These are phyloP conservation scores for Termitomyces sp. DNA, from an alignment of 768 basidiomycete genomes.

Conservation along the genomic window DNA sequence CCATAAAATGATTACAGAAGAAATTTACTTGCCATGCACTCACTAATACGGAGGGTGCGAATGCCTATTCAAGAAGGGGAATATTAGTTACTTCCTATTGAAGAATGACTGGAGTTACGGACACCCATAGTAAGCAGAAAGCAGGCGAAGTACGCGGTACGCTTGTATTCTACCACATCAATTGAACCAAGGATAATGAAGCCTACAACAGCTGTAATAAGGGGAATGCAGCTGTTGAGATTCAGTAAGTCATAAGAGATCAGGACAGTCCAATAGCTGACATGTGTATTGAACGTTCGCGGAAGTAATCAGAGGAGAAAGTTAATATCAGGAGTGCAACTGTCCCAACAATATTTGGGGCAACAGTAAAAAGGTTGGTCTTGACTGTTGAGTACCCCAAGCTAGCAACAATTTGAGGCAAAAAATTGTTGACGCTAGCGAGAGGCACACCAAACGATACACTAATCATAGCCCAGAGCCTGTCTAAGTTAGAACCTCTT, in stretches of 20 bases:
- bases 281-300: conserved; percentile 49
- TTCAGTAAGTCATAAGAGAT: not conserved
- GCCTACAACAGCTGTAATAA: conserved; percentile 36
- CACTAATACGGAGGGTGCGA: conserved; percentile 44
- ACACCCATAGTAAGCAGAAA: conserved; percentile 52
- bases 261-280: conserved; percentile 12
- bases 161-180: conserved; percentile 34
- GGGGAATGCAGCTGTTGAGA: conserved; percentile 35
- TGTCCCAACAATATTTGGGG: conserved; percentile 49
- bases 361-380: conserved; percentile 52
- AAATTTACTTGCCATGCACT: conserved; percentile 33
- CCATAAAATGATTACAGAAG: not conserved
- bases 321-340: conserved; percentile 42
- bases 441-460: conserved; percentile 45
- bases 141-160: conserved; percentile 51
- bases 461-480: conserved; percentile 45
- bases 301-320: conserved; percentile 49
- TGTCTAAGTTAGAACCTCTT: conserved; percentile 5
- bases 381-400: conserved; percentile 45
- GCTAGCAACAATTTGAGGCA: conserved; percentile 46
- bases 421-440: conserved; percentile 52
- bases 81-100: not conserved
- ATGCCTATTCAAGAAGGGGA: conserved; percentile 30
- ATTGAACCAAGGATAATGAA: conserved; percentile 47
- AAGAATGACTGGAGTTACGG: conserved; percentile 12